Percentiles rank a stretch among this genome's conserved stretches.
phyloP scores from a whole-genome alignment of 2,329 filamentous ascomycete genomes.

The Phaeosphaeria sp. region DNA sequence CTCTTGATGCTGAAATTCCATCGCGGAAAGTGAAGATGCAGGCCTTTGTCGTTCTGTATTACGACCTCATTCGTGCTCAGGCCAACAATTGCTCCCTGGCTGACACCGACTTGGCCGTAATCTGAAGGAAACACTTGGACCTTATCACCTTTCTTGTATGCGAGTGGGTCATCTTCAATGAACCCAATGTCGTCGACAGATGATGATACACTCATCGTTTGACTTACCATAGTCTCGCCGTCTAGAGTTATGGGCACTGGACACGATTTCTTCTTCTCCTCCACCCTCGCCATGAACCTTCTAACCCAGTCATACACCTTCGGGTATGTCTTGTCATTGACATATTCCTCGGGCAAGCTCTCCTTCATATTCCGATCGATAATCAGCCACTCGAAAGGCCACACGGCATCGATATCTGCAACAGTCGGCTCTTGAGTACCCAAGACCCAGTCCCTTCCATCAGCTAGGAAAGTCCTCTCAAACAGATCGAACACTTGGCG shows the following conservation, averaged over 20 bases:
- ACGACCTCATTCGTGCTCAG: slow-evolving; percentile 36
- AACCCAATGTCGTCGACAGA: slow-evolving; percentile 53
- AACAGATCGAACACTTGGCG: slow-evolving; percentile 62
- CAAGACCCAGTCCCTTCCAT: slow-evolving; percentile 71
- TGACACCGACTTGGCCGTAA: slow-evolving; percentile 39
- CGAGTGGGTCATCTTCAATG: slow-evolving; percentile 60
- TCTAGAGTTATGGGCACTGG: slow-evolving; percentile 52
- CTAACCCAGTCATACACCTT: slow-evolving; percentile 69
- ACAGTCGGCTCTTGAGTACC: slow-evolving; percentile 60
- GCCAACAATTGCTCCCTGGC: slow-evolving; percentile 33
- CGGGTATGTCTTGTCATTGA: slow-evolving; percentile 63
- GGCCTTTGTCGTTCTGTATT: slow-evolving; percentile 30
- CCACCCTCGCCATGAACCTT: slow-evolving; percentile 62
- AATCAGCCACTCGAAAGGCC: slow-evolving; percentile 71
- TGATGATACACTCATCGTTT: slow-evolving; percentile 53
- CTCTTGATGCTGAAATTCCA: slow-evolving; percentile 46
- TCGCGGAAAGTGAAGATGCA: slow-evolving; percentile 48
- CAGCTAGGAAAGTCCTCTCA: slow-evolving; percentile 67
- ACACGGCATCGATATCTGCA: slow-evolving; percentile 73
- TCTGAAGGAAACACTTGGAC: slow-evolving; percentile 54
- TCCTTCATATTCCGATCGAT: slow-evolving; percentile 51
- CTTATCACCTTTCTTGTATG: slow-evolving; percentile 59
- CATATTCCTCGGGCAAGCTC: slow-evolving; percentile 60
- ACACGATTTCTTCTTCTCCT: slow-evolving; percentile 46
- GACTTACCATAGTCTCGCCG: slow-evolving; percentile 45